Conservation (phyloP, 169 alveolate genomes). For the Cryptosporidium sp. region DNA sequence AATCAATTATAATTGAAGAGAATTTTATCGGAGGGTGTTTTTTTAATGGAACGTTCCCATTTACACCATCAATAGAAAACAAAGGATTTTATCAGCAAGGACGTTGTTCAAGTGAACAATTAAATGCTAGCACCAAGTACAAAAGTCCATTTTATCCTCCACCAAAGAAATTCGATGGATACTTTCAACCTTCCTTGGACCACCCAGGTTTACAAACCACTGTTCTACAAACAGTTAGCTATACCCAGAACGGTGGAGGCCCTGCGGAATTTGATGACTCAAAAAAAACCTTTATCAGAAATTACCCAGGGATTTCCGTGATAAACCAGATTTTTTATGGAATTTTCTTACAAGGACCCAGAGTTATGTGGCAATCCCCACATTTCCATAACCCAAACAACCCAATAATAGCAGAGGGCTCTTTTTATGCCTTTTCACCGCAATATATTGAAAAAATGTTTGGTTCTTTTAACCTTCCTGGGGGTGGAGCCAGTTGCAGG, state of each 20-base stretch:
- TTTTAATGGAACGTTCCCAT: slow-evolving; percentile 66
- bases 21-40: slow-evolving; percentile 73
- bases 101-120: slow-evolving; percentile 39
- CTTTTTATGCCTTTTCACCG: slow-evolving; percentile 69
- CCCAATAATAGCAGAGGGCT: slow-evolving; percentile 39
- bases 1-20: slow-evolving; percentile 35
- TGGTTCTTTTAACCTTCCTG: slow-evolving; percentile 51
- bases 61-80: slow-evolving; percentile 63
- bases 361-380: slow-evolving; percentile 59
- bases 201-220: slow-evolving; percentile 46
- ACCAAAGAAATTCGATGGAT: slow-evolving; percentile 54
- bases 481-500: slow-evolving; percentile 73
- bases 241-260: slow-evolving; percentile 20
- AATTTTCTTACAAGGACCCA: slow-evolving; percentile 61
- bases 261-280: slow-evolving; percentile 12
- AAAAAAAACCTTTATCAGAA: slow-evolving; percentile 35
- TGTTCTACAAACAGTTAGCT: slow-evolving; percentile 28
- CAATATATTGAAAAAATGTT: slow-evolving; percentile 56
- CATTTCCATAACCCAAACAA: slow-evolving; percentile 41
- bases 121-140: slow-evolving; percentile 26
- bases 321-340: slow-evolving; percentile 52
- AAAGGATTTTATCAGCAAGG: slow-evolving; percentile 29
- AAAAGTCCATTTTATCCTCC: slow-evolving; percentile 70
- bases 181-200: slow-evolving; percentile 43
- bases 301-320: slow-evolving; percentile 58